A percentile compares a stretch with the other conserved stretches of the same genome.
phyloP scores from a whole-genome alignment of 2,329 filamentous ascomycete genomes.

The Camillea tinctor region DNA sequence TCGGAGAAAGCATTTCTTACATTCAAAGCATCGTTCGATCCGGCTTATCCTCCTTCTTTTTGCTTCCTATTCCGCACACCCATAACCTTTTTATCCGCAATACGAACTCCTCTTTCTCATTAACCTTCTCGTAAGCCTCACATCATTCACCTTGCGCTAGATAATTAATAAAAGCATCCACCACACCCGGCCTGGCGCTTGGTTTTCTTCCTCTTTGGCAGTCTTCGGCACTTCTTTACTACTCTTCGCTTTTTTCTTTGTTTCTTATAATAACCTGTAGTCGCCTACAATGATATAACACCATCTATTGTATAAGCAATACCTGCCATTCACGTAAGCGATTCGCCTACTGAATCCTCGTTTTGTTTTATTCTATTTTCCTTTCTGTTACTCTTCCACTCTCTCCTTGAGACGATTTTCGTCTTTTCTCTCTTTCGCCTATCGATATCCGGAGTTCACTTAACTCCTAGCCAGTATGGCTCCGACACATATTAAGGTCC shows the following conservation, averaged over 20 bases:
- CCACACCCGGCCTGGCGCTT: slow-evolving; percentile 20
- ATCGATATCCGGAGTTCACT: background rate
- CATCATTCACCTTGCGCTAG: slow-evolving; percentile 2
- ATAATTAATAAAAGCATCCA: slow-evolving; percentile 11
- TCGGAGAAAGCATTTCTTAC: background rate
- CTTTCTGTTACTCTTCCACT: background rate
- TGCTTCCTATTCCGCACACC: too few relatives aligned
- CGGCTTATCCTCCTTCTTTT: background rate
- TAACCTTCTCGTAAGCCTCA: background rate
- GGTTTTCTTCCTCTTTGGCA: slow-evolving; percentile 11
- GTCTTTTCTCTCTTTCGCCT: background rate
- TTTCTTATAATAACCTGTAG: slow-evolving; percentile 1
- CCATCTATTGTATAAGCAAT: slow-evolving; percentile 15
- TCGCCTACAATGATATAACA: slow-evolving; percentile 18
- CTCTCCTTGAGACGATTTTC: background rate
- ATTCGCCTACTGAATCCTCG: background rate
- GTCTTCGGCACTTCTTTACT: slow-evolving; percentile 3
- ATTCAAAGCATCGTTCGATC: background rate
- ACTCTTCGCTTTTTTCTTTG: slow-evolving; percentile 1
- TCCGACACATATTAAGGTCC: slow-evolving; percentile 48
- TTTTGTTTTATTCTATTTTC: background rate
- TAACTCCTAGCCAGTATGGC: slow-evolving; percentile 42
- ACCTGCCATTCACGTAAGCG: slow-evolving; percentile 5
- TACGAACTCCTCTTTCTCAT: background rate
- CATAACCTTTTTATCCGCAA: background rate